Percentiles rank a stretch among this genome's conserved stretches.
phyloP scores from a whole-genome alignment of 1,139 yeast genomes.

The Yamadazyma dendronema region DNA sequence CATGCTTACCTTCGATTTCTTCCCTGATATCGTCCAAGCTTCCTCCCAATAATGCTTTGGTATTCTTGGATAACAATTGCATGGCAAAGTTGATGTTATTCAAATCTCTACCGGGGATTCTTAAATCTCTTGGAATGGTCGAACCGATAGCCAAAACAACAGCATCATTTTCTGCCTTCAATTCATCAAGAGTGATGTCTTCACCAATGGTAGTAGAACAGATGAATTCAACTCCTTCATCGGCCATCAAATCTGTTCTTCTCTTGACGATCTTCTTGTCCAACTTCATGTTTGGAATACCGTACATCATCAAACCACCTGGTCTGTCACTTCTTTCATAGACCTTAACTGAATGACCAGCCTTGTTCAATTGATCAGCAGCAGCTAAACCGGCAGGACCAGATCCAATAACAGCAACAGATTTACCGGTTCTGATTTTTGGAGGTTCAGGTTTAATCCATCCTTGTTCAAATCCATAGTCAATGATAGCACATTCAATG shows the following conservation, averaged over 20 bases:
- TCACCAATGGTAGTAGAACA: conserved; percentile 82
- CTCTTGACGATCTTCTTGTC: conserved; percentile 92
- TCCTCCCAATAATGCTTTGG: conserved; percentile 83
- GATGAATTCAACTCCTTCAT: conserved; percentile 83
- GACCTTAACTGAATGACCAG: conserved; percentile 89
- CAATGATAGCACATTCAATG: conserved; percentile 94
- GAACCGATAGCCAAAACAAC: conserved; percentile 94
- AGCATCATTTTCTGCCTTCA: conserved; percentile 68
- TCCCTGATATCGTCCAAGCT: conserved; percentile 74
- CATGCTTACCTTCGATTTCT: conserved; percentile 79
- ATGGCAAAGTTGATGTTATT: conserved; percentile 92
- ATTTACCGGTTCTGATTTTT: conserved; percentile 73
- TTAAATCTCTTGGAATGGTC: conserved; percentile 92
- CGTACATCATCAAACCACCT: conserved; percentile 97
- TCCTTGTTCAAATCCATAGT: conserved; percentile 93
- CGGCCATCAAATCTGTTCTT: conserved; percentile 85
- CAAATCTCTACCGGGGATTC: conserved; percentile 89
- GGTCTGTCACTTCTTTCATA: conserved; percentile 94
- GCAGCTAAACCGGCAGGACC: conserved; percentile 97
- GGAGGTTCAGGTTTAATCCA: conserved; percentile 93
- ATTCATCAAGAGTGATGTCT: conserved; percentile 68
- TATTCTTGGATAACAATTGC: conserved; percentile 86
- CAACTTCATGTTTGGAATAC: conserved; percentile 98
- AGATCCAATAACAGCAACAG: conserved; percentile 86
- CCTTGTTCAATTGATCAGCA: conserved; percentile 95